These are phyloP conservation scores for Kitagawia praeruptora DNA, from an alignment of 129 eudicot genomes.

Conservation along the genomic window DNA sequence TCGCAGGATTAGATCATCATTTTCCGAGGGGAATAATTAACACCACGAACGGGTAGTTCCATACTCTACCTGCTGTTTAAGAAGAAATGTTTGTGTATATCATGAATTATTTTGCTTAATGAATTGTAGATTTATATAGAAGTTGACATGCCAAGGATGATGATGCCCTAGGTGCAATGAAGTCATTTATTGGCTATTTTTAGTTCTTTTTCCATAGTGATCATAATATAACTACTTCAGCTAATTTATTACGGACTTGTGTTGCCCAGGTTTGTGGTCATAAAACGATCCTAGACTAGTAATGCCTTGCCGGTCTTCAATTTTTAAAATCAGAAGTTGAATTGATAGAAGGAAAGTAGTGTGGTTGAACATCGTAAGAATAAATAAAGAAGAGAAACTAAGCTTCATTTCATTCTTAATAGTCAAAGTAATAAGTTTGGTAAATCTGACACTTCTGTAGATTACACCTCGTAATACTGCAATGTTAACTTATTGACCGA, in stretches of 20 bases:
- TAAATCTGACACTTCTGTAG: background rate
- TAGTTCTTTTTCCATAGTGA: slow-evolving; percentile 3
- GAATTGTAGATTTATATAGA: slow-evolving; percentile 19
- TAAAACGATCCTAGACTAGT: background rate
- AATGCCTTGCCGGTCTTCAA: background rate
- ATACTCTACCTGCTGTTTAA: background rate
- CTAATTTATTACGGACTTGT: background rate
- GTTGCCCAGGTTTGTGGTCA: background rate
- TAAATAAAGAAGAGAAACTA: background rate
- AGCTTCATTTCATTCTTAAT: no score
- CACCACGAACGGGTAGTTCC: background rate
- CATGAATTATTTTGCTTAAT: slow-evolving; percentile 12
- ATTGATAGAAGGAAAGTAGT: background rate
- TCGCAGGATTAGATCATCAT: slow-evolving; percentile 29
- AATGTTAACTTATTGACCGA: no score
- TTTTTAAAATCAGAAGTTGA: background rate
- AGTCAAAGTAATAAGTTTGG: no score
- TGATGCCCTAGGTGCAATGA: background rate
- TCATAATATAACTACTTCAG: background rate
- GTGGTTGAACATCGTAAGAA: background rate
- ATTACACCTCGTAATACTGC: no score
- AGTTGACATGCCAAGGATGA: slow-evolving; percentile 5
- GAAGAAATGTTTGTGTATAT: slow-evolving; percentile 14
- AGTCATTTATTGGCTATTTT: slow-evolving; percentile 2
- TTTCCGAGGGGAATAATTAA: slow-evolving; percentile 9